These are phyloP conservation scores for Drechmeria coniospora DNA, from an alignment of 2,329 filamentous ascomycete genomes.

Conservation along the genomic window DNA sequence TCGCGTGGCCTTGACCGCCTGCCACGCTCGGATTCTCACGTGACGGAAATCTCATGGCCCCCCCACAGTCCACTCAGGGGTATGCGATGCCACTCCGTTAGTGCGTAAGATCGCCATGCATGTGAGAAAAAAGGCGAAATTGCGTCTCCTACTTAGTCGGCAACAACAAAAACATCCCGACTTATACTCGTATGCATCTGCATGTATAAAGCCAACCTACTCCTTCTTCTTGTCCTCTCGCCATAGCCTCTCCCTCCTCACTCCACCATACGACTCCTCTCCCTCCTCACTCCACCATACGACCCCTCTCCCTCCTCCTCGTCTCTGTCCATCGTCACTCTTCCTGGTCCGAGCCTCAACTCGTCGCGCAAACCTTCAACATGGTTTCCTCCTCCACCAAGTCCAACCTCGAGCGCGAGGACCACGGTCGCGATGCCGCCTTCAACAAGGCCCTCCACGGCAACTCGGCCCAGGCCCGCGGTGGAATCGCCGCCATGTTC, in stretches of 20 bases:
- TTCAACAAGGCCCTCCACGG: conserved; percentile 86
- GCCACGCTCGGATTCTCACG: background rate
- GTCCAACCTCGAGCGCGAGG: conserved; percentile 56
- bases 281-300: background rate
- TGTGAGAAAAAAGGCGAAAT: no score
- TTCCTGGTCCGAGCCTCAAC: background rate
- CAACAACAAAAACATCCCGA: no score
- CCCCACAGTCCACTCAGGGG: conserved; percentile 1
- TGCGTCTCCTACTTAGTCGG: no score
- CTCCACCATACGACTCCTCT: no score
- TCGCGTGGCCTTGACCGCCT: conserved; percentile 4
- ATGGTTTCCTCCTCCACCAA: conserved; percentile 25
- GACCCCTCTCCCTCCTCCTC: conserved; percentile 2
- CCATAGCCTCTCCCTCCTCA: no score
- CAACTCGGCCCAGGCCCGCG: conserved; percentile 48
- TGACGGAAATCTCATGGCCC: no score
- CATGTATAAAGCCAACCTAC: no score
- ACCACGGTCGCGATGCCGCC: conserved; percentile 71
- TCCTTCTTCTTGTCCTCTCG: no score
- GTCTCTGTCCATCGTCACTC: conserved; percentile 5
- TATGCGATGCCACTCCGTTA: no score
- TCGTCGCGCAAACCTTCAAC: conserved; percentile 18
- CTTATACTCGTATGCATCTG: no score
- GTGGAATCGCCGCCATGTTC: conserved; percentile 71
- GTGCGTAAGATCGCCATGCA: no score